A percentile compares a stretch with the other conserved stretches of the same genome.
phyloP scores from a whole-genome alignment of 2,329 filamentous ascomycete species.

The Xylaria sp. region DNA sequence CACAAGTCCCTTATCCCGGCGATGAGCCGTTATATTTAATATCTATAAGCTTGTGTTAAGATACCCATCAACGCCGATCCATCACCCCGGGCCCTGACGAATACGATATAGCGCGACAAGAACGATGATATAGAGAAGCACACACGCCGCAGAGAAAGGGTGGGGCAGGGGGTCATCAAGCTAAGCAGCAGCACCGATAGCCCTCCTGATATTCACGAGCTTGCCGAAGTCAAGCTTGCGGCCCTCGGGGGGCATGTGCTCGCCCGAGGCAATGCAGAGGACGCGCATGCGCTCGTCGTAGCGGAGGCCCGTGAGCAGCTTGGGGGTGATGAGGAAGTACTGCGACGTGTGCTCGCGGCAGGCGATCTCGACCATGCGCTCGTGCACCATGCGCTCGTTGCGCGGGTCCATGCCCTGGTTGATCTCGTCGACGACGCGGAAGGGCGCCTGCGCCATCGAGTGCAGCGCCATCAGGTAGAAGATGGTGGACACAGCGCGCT shows the following conservation, averaged over 20 bases:
- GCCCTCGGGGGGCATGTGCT: slow-evolving; percentile 66
- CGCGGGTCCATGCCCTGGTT: slow-evolving; percentile 99
- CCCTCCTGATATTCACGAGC: slow-evolving; percentile 50
- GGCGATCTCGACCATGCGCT: slow-evolving; percentile 97
- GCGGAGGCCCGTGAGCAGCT: slow-evolving; percentile 81
- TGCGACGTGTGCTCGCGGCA: slow-evolving; percentile 79
- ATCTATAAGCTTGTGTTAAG: no score
- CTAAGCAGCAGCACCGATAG: slow-evolving; percentile 34
- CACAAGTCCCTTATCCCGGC: neutral
- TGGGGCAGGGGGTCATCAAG: no score
- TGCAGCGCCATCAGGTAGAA: slow-evolving; percentile 99
- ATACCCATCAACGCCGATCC: no score
- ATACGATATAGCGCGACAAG: no score
- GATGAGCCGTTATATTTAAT: neutral
- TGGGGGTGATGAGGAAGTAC: slow-evolving; percentile 98
- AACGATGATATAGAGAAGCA: no score
- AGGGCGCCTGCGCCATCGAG: slow-evolving; percentile 89
- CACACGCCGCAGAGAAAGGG: no score
- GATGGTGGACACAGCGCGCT: slow-evolving; percentile 94
- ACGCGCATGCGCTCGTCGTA: slow-evolving; percentile 94
- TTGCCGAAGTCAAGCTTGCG: slow-evolving; percentile 56
- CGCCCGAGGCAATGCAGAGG: slow-evolving; percentile 90
- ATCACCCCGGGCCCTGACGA: no score
- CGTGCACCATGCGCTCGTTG: slow-evolving; percentile 97
- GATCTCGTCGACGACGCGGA: slow-evolving; percentile 98